These are phyloP conservation scores for Fomitopsis serialis DNA, from an alignment of 768 basidiomycete species.

Conservation along the genomic window DNA sequence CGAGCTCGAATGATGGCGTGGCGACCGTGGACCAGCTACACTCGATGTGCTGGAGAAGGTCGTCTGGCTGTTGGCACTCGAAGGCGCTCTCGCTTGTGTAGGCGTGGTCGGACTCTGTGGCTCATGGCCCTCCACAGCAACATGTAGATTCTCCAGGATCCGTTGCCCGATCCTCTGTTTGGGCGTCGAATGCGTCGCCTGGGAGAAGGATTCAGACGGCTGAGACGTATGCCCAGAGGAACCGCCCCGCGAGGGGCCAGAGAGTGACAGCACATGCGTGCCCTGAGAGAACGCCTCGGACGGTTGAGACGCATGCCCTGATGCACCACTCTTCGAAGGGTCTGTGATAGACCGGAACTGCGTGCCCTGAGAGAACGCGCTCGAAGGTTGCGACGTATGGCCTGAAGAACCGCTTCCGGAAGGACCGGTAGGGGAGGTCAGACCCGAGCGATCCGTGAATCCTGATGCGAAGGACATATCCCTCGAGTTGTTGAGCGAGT, in stretches of 20 bases:
- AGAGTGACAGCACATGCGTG: not conserved
- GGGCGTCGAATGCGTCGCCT: not conserved
- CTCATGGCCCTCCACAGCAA: not conserved
- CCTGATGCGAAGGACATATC: constrained; percentile 36
- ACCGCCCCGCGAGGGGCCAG: not conserved
- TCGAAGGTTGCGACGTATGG: not conserved
- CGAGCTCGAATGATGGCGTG: constrained; percentile 29
- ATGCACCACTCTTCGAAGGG: not conserved
- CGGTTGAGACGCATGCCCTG: not conserved
- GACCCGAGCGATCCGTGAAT: not conserved
- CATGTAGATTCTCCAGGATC: not conserved
- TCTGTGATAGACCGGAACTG: not conserved
- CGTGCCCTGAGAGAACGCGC: not conserved
- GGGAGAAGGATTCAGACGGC: not conserved
- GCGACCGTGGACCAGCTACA: not conserved
- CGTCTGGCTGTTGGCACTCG: not conserved
- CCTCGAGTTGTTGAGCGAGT: constrained; percentile 58
- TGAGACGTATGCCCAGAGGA: not conserved
- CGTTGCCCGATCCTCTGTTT: constrained; percentile 1
- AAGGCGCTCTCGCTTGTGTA: not conserved
- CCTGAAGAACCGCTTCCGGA: not conserved
- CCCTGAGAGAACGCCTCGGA: not conserved
- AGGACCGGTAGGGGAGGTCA: not conserved
- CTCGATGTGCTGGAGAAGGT: not conserved
- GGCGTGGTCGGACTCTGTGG: not conserved